Conservation (phyloP, 306 rosid species). For the Ormosia emarginata region DNA sequence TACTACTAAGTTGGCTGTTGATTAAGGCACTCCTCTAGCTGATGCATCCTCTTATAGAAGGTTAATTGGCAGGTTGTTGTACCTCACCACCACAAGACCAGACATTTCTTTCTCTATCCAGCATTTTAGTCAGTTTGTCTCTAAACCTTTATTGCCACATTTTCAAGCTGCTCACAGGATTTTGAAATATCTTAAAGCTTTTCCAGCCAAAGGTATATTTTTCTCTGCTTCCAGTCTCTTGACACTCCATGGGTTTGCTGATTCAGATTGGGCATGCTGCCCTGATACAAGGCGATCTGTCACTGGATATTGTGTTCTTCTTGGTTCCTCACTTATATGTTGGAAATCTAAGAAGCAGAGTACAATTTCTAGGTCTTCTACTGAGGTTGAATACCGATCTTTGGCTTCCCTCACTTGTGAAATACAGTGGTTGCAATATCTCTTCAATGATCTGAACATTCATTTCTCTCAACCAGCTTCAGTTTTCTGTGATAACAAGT, state of each 20-base stretch:
- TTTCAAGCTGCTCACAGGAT: no score
- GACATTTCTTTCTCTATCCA: no score
- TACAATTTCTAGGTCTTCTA: not conserved
- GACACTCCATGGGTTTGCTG: not conserved
- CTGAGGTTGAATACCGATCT: not conserved
- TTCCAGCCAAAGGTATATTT: no score
- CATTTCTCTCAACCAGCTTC: rapidly evolving
- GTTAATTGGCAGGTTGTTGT: no score
- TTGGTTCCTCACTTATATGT: not conserved
- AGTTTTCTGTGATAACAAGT: not conserved
- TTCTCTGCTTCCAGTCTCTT: no score
- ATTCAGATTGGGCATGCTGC: not conserved
- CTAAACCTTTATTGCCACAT: no score
- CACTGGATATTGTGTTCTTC: not conserved
- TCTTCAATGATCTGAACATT: not conserved
- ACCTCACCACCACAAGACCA: no score
- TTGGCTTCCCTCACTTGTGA: not conserved
- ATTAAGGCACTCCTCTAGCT: no score
- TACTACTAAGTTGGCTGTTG: no score
- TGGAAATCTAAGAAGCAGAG: not conserved
- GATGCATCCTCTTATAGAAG: no score
- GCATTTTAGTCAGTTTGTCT: no score
- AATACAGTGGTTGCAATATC: not conserved
- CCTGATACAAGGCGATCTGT: not conserved
- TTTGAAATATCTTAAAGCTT: no score